phyloP scores from a whole-genome alignment of 306 rosid species.

The Vigna hirtella region DNA sequence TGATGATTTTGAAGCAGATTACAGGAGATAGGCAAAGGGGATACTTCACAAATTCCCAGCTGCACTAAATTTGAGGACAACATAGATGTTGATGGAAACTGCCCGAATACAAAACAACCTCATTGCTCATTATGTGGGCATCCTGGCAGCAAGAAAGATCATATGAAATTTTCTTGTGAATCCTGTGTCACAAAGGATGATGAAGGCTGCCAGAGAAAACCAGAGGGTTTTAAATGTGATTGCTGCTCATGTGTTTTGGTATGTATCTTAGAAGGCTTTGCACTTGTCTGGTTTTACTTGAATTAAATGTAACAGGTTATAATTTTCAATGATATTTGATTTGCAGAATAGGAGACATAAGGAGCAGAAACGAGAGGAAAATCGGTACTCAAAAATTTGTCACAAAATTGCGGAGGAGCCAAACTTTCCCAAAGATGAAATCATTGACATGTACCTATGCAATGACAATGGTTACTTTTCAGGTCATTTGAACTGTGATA shows the following conservation, averaged over 20 bases:
- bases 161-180: constrained; percentile 67
- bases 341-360: constrained; percentile 74
- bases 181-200: constrained; percentile 52
- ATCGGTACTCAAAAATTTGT: constrained; percentile 67
- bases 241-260: constrained; percentile 80
- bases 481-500: constrained; percentile 52
- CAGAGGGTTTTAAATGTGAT: constrained; percentile 77
- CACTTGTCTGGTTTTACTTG: constrained; percentile 14
- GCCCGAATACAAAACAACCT: constrained; percentile 57
- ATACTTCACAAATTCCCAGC: constrained; percentile 48
- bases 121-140: constrained; percentile 96
- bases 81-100: constrained; percentile 51
- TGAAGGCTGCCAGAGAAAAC: constrained; percentile 75
- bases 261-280: constrained; percentile 27
- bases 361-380: constrained; percentile 63
- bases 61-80: constrained; percentile 47
- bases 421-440: constrained; percentile 70
- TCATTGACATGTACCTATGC: constrained; percentile 74
- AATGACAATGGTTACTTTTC: constrained; percentile 62
- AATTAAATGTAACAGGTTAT: constrained; percentile 13
- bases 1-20: constrained; percentile 62
- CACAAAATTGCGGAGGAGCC: constrained; percentile 72
- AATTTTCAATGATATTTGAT: constrained; percentile 26
- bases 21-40: constrained; percentile 72
- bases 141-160: constrained; percentile 82